Conservation (phyloP, 768 basidiomycete species). For the Podaxis sp. region DNA sequence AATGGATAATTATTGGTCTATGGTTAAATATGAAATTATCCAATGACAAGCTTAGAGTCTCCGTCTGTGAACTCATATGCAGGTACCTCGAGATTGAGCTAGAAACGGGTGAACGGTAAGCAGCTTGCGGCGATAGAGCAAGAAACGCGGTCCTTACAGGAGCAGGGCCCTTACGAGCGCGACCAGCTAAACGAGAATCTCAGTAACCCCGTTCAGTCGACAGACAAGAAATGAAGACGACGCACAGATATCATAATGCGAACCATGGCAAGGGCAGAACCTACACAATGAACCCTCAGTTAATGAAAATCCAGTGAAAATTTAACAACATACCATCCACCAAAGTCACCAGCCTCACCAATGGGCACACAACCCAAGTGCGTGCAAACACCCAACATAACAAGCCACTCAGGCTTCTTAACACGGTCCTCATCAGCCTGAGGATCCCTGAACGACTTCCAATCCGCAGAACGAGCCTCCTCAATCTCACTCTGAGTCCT, state of each 20-base stretch:
- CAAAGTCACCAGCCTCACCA: slow-evolving; percentile 94
- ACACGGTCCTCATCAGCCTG: slow-evolving; percentile 85
- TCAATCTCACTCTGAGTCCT: slow-evolving; percentile 88
- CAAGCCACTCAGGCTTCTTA: slow-evolving; percentile 95
- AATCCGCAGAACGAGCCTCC: slow-evolving; percentile 82
- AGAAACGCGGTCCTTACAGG: slow-evolving; percentile 59
- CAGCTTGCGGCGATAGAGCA: slow-evolving; percentile 5
- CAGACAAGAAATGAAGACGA: slow-evolving; percentile 1
- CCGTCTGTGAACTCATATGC: slow-evolving; percentile 84
- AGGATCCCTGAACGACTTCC: slow-evolving; percentile 90
- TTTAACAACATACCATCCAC: slow-evolving; percentile 79
- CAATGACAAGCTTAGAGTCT: slow-evolving; percentile 84
- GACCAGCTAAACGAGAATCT: slow-evolving; percentile 63
- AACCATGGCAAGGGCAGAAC: slow-evolving; percentile 99
- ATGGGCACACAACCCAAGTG: slow-evolving; percentile 99
- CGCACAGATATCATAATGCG: slow-evolving; percentile 95
- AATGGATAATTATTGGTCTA: slow-evolving; percentile 15
- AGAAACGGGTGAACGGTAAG: slow-evolving; percentile 13
- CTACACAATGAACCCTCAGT: slow-evolving; percentile 28
- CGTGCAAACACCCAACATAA: slow-evolving; percentile 93
- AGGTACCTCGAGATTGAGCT: slow-evolving; percentile 96
- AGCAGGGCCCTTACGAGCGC: slow-evolving; percentile 94
- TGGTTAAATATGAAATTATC: slow-evolving; percentile 43
- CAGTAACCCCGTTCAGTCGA: slow-evolving; percentile 14
- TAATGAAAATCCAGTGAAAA: background rate